Evolutionary conservation across 148 eudicot genomes (phyloP).

Genomic region (Dianthus caryophyllus): DNA sequence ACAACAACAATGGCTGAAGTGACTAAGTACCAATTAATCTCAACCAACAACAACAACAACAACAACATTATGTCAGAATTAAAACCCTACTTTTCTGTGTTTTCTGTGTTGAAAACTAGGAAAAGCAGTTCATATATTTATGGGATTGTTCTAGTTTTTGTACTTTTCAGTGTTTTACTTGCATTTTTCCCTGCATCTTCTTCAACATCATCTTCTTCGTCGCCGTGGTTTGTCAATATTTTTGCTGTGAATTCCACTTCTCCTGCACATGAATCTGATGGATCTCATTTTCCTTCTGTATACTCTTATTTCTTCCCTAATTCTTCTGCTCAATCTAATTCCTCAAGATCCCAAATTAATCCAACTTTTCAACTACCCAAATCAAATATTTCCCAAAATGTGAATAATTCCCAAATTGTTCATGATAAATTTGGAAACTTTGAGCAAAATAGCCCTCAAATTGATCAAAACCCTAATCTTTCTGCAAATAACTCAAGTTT

Average conservation of each 20-base stretch:
- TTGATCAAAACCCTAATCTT: no score
- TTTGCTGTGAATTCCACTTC: constrained; percentile 48
- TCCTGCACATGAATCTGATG: constrained; percentile 22
- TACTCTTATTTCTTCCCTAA: constrained; percentile 41
- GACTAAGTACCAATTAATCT: constrained; percentile 47
- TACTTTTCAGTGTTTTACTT: constrained; percentile 50
- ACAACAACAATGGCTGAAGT: constrained; percentile 49
- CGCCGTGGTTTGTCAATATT: constrained; percentile 58
- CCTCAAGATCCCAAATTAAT: constrained; percentile 26
- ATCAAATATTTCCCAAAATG: constrained; percentile 14
- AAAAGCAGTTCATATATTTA: constrained; percentile 42
- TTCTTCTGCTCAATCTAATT: constrained; percentile 12
- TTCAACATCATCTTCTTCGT: no score
- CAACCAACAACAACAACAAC: constrained; percentile 32
- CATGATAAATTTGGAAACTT: constrained; percentile 31
- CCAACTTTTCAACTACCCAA: constrained; percentile 10
- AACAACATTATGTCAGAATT: constrained; percentile 45
- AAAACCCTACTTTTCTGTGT: constrained; percentile 39
- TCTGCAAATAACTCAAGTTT: no score
- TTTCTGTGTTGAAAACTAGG: constrained; percentile 35
- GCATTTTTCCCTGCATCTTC: constrained; percentile 65
- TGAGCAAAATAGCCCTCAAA: not conserved
- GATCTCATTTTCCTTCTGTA: no score
- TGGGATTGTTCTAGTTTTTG: constrained; percentile 47
- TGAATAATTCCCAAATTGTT: constrained; percentile 23